phyloP scores from a whole-genome alignment of 495 filamentous ascomycete species.

The Xylaria acuta region DNA sequence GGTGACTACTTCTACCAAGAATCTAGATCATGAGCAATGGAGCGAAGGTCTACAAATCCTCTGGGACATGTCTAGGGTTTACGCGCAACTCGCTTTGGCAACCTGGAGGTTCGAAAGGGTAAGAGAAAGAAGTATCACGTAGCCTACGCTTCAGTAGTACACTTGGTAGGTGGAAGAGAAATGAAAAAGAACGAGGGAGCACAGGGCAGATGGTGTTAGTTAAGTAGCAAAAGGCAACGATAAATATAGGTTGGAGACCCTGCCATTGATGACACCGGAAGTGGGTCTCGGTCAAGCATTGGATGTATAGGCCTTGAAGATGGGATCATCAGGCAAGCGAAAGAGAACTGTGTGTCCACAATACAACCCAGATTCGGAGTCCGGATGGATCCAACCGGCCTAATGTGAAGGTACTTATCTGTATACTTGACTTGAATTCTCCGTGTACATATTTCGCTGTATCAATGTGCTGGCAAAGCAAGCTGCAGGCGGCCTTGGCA shows the following conservation, averaged over 20 bases:
- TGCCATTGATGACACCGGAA: conserved; percentile 13
- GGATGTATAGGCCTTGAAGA: conserved; percentile 21
- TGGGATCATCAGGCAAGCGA: conserved; percentile 19
- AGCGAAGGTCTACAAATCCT: background rate
- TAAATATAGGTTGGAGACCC: conserved; percentile 12
- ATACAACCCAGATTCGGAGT: conserved; percentile 21
- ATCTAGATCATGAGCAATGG: background rate
- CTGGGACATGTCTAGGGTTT: background rate
- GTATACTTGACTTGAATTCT: conserved; percentile 19
- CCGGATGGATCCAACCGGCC: conserved; percentile 4
- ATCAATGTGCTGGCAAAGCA: conserved; percentile 27
- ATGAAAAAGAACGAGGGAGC: background rate
- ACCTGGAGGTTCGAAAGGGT: background rate
- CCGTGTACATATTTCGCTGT: conserved; percentile 14
- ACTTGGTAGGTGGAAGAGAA: background rate
- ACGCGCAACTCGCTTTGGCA: background rate
- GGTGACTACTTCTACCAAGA: background rate
- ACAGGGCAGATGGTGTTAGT: background rate
- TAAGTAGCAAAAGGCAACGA: background rate
- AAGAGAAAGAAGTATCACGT: background rate
- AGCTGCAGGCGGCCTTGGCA: conserved; percentile 30
- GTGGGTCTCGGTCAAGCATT: conserved; percentile 28
- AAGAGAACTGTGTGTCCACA: conserved; percentile 18
- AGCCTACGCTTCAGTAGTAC: background rate
- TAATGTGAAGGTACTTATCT: conserved; percentile 11